Evolutionary conservation across 192 early-diverging fungal species (phyloP).

Genomic region (Coemansia sp.): DNA sequence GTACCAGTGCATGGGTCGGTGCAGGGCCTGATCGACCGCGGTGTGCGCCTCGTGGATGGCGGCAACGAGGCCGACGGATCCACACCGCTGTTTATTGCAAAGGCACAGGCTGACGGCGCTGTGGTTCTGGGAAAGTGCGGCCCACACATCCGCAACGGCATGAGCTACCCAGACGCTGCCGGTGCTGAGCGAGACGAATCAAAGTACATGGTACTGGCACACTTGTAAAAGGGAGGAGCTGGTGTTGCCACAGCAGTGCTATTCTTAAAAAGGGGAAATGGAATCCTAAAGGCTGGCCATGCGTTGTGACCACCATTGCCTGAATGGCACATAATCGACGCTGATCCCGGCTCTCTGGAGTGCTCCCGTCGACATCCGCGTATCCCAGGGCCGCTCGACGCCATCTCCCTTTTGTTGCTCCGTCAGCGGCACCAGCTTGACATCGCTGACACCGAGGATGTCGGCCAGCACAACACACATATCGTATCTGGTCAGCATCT

Average conservation of each 20-base stretch:
- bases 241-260: too few species aligned
- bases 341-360: slow-evolving; percentile 32
- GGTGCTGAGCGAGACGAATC: slow-evolving; percentile 17
- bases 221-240: too few species aligned
- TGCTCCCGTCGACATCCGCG: slow-evolving; percentile 26
- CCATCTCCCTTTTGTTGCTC: slow-evolving; percentile 17
- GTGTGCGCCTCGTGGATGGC: slow-evolving; percentile 15
- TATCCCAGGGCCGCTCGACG: slow-evolving; percentile 35
- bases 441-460: slow-evolving; percentile 17
- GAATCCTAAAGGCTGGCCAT: too few species aligned
- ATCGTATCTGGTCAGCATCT: slow-evolving; percentile 50
- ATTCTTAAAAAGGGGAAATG: too few species aligned
- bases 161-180: slow-evolving; percentile 25
- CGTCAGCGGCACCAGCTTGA: slow-evolving; percentile 13
- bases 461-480: slow-evolving; percentile 37
- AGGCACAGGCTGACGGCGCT: slow-evolving; percentile 17
- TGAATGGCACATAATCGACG: slow-evolving; percentile 26
- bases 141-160: slow-evolving; percentile 26
- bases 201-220: slow-evolving; percentile 30
- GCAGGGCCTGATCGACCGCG: background rate
- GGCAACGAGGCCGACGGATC: slow-evolving; percentile 42
- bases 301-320: slow-evolving; percentile 37
- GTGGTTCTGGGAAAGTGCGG: slow-evolving; percentile 50
- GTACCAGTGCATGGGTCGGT: slow-evolving; percentile 45
- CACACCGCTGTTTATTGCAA: slow-evolving; percentile 37